Percentiles rank a stretch among this genome's conserved stretches.
Conservation (phyloP, 768 basidiomycete species). For the Collybia mongolica region DNA sequence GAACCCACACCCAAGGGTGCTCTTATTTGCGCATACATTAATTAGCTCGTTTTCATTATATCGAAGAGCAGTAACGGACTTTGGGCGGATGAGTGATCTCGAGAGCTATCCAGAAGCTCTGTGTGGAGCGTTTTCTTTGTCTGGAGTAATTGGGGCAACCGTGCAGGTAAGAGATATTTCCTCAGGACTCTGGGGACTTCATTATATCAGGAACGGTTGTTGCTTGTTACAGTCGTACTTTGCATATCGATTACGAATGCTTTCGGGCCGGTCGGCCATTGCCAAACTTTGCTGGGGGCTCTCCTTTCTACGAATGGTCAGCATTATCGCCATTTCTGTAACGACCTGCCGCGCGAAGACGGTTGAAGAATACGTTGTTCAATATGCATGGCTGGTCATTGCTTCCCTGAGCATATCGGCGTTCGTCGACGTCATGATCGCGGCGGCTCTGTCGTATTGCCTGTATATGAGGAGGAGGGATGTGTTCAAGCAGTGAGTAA, state of each 20-base stretch:
- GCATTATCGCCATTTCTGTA: slow-evolving; percentile 5
- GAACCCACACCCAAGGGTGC: neutral
- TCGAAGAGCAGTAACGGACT: slow-evolving; percentile 1
- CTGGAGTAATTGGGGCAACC: slow-evolving; percentile 5
- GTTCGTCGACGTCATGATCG: slow-evolving; percentile 7
- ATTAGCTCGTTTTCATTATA: slow-evolving; percentile 8
- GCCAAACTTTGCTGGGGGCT: slow-evolving; percentile 12
- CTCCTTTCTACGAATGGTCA: slow-evolving; percentile 3
- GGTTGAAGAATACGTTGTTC: neutral
- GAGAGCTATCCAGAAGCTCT: slow-evolving; percentile 6
- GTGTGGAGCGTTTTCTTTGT: slow-evolving; percentile 7
- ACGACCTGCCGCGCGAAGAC: slow-evolving; percentile 5
- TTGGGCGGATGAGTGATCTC: slow-evolving; percentile 1
- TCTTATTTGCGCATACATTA: slow-evolving; percentile 3
- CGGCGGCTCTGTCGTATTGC: slow-evolving; percentile 5
- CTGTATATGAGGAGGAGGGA: slow-evolving; percentile 4
- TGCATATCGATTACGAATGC: slow-evolving; percentile 9
- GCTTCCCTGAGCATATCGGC: slow-evolving; percentile 6
- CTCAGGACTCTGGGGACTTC: neutral
- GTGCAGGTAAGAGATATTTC: slow-evolving; percentile 4
- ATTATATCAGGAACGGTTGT: neutral
- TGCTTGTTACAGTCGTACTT: slow-evolving; percentile 10
- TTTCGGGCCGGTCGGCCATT: slow-evolving; percentile 1
- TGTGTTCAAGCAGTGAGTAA: slow-evolving; percentile 6
- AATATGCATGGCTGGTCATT: slow-evolving; percentile 8